Base-by-base conservation (phyloP, 2,329 filamentous ascomycete genomes). In the Diaporthe batatas region DNA sequence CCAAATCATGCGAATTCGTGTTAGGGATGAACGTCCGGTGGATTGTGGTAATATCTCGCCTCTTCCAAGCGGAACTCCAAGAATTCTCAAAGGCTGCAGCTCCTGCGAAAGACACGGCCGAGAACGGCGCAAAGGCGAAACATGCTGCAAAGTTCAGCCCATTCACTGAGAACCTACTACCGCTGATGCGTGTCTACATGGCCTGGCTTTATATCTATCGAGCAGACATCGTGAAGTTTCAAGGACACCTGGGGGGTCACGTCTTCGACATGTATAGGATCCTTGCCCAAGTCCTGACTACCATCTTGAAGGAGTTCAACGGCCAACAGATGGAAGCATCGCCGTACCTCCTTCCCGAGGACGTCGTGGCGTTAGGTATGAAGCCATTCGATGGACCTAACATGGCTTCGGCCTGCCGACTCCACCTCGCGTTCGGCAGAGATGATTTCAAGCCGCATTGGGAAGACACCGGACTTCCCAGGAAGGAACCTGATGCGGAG, bases 1-100 rank as follows among this genome's bases (percentile, higher is more conserved):
- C 85, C 16, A 84, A 83, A 44, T 88, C 88, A 12, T 89, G 86
- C 76, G 86, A 89, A 73, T 95, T 92, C 77, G 91, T 93, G 73
- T 86, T 97, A 57, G 88, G 91, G 32, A 89, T 97, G 74, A 98
- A 97, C 78, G 86, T 94, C 62, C 92, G 92, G 68, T 94, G 92
- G 12, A 92, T 97, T 77, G 89, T 91, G 71, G 89, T 89, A 0
- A 86, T 98, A 42, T 88, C 95, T 58, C 91, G 92, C 68, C 84
- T 92, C 36, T 85, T 97, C 47, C 86, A 92, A 75, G 87, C 89
- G n/a, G 92, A 94, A 77, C 85, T 97, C 3, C 88, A 91, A 71
- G 86, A 90, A 80, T 59, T 79, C 29, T 72, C 77, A 25, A 76
- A 79, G 71, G 82, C 84, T 29, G 85, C 89, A 71, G 85, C 87